These are phyloP conservation scores for Xylaria hypoxylon DNA, from an alignment of 2,329 filamentous ascomycete species.

Conservation along the genomic window DNA sequence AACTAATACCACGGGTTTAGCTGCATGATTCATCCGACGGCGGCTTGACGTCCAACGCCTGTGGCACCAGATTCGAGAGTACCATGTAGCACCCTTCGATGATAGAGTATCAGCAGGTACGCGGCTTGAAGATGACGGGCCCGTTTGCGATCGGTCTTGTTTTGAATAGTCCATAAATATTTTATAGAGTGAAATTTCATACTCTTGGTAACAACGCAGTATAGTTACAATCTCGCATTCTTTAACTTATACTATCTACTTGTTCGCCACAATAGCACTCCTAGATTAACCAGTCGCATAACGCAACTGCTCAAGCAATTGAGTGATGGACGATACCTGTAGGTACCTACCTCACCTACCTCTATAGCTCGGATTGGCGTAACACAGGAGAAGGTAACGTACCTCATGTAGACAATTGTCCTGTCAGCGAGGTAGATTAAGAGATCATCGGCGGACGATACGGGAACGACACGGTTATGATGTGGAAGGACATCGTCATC, in stretches of 20 bases:
- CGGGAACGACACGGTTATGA: no score
- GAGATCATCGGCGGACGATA: no score
- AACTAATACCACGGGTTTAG: conserved; percentile 22
- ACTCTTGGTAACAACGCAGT: not conserved
- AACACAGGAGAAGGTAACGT: not conserved
- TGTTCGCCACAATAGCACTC: not conserved
- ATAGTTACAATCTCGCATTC: conserved; percentile 1
- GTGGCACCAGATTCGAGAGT: not conserved
- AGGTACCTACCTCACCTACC: not conserved
- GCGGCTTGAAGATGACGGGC: not conserved
- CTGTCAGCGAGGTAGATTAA: not conserved
- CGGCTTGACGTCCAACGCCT: not conserved
- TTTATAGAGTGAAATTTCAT: not conserved
- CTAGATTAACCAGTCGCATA: not conserved
- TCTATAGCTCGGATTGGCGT: not conserved
- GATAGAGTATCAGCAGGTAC: not conserved
- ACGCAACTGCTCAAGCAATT: not conserved
- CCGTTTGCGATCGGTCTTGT: not conserved
- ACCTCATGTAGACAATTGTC: not conserved
- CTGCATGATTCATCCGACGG: conserved; percentile 8
- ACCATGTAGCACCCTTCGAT: not conserved
- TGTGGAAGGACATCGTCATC: no score
- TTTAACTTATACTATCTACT: not conserved
- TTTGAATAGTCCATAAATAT: conserved; percentile 1
- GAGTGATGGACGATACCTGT: not conserved